Percentiles rank a stretch among this genome's conserved stretches.
These are phyloP conservation scores for Solanum etuberosum DNA, from an alignment of 257 asterid genomes.

Conservation along the genomic window DNA sequence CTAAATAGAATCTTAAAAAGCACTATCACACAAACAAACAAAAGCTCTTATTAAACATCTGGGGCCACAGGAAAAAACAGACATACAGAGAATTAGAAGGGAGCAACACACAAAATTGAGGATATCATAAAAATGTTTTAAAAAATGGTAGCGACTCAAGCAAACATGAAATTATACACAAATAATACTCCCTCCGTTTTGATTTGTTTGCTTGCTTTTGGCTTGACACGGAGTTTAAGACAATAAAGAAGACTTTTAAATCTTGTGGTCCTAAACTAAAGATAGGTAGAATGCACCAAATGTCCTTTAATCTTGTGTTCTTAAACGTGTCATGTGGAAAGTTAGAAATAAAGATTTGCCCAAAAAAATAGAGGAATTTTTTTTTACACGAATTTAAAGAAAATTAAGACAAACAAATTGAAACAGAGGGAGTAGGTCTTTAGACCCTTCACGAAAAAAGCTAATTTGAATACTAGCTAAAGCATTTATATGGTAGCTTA, in stretches of 20 bases:
- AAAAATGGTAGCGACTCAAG: neutral
- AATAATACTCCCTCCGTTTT: neutral
- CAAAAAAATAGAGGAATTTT: neutral
- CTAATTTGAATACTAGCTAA: neutral
- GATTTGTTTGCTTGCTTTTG: neutral
- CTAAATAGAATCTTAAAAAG: neutral
- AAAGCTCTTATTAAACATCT: neutral
- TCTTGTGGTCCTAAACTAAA: neutral
- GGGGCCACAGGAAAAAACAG: neutral
- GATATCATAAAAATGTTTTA: neutral
- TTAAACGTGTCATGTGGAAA: neutral
- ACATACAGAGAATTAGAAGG: neutral
- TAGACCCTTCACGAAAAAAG: neutral
- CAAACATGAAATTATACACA: neutral
- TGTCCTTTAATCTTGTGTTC: neutral
- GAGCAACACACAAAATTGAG: neutral
- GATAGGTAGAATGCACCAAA: neutral
- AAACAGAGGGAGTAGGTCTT: neutral
- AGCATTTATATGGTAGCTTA: neutral
- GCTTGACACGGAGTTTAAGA: neutral
- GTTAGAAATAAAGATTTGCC: neutral
- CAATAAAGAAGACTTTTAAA: neutral
- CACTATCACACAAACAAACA: neutral
- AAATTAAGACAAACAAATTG: neutral
- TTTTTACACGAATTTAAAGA: neutral